Evolutionary conservation across 2,329 filamentous ascomycete species (phyloP).

Genomic region (Macroventuria anomochaeta): DNA sequence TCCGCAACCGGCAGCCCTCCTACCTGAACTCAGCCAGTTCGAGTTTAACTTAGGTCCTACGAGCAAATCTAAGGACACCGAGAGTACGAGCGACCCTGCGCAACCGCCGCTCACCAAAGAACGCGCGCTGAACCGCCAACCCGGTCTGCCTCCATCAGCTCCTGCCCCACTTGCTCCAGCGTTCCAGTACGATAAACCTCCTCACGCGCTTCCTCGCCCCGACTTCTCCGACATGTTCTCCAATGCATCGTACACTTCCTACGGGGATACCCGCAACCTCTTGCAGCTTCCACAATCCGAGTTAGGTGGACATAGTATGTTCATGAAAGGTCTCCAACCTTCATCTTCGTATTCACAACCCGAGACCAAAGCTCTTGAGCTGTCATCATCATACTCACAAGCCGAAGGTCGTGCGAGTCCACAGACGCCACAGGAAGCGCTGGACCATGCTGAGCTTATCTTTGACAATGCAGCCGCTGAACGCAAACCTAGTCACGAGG

Average conservation of each 20-base stretch:
- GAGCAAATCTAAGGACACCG: neutral
- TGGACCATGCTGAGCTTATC: slow-evolving; percentile 41
- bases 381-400: slow-evolving; percentile 41
- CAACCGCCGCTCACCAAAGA: slow-evolving; percentile 6
- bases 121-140: slow-evolving; percentile 17
- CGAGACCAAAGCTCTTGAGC: slow-evolving; percentile 17
- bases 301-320: neutral
- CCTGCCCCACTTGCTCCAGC: slow-evolving; percentile 38
- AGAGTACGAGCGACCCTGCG: neutral
- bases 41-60: slow-evolving; percentile 28
- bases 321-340: slow-evolving; percentile 19
- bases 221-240: slow-evolving; percentile 35
- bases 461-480: slow-evolving; percentile 28
- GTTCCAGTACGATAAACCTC: slow-evolving; percentile 28
- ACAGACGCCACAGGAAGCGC: slow-evolving; percentile 33
- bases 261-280: slow-evolving; percentile 45
- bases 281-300: slow-evolving; percentile 32
- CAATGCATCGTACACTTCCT: slow-evolving; percentile 39
- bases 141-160: slow-evolving; percentile 32
- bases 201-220: slow-evolving; percentile 12
- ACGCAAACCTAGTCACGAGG: slow-evolving; percentile 7
- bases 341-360: slow-evolving; percentile 36
- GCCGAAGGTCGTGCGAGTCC: slow-evolving; percentile 17
- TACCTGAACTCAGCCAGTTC: slow-evolving; percentile 32
- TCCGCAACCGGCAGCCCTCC: neutral